Evolutionary conservation across 257 asterid genomes (phyloP).

Genomic region (Coffea canephora): DNA sequence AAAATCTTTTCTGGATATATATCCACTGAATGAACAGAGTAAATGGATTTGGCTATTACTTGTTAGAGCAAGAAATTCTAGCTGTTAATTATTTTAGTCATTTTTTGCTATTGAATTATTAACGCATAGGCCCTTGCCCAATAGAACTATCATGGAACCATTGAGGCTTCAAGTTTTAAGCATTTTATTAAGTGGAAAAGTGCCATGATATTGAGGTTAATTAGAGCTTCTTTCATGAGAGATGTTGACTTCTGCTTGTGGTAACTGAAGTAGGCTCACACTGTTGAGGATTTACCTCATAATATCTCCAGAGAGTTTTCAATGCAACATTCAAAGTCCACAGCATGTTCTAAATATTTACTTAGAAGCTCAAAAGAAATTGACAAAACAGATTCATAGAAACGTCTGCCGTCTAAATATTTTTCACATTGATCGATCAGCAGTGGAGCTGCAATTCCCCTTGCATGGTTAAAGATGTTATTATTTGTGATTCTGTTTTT

Average conservation of each 20-base stretch:
- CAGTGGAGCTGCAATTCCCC: neutral
- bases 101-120: neutral
- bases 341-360: neutral
- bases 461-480: neutral
- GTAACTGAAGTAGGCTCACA: neutral
- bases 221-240: neutral
- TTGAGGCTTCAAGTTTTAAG: neutral
- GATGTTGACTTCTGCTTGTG: neutral
- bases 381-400: neutral
- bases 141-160: neutral
- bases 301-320: neutral
- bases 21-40: neutral
- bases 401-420: neutral
- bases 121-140: neutral
- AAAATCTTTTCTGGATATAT: neutral
- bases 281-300: neutral
- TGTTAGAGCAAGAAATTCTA: neutral
- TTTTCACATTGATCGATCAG: neutral
- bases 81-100: neutral
- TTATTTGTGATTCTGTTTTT: conserved; percentile 5
- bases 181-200: neutral
- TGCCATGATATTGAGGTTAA: neutral
- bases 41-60: neutral
- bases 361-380: neutral
- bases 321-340: neutral